Conservation (phyloP, 2,329 filamentous ascomycete genomes). For the Claviceps spartinae region DNA sequence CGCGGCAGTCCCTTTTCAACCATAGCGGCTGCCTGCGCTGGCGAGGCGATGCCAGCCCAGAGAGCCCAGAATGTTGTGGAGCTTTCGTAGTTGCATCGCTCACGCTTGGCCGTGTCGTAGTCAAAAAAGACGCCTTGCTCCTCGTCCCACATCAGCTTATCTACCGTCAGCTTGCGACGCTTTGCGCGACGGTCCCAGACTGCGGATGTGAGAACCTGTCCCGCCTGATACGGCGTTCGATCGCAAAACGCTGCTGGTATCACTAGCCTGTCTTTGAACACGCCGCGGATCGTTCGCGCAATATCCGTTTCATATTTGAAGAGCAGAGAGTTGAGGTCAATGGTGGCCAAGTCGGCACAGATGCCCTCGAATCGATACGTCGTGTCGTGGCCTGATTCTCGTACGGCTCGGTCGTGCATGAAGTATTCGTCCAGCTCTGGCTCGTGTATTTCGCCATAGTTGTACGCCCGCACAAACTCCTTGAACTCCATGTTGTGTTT, state of each 20-base stretch:
- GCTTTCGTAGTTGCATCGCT: conserved; percentile 75
- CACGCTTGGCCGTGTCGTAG: conserved; percentile 73
- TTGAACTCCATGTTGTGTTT: conserved; percentile 73
- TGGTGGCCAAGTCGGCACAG: conserved; percentile 78
- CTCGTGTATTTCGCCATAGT: conserved; percentile 60
- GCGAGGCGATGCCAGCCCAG: conserved; percentile 82
- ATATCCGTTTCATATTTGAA: conserved; percentile 98
- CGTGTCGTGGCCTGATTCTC: conserved; percentile 94
- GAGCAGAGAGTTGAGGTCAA: conserved; percentile 85
- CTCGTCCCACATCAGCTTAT: conserved; percentile 90
- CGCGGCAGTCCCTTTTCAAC: conserved; percentile 70
- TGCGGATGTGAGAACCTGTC: conserved; percentile 67
- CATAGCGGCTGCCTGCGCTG: conserved; percentile 72
- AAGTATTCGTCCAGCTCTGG: conserved; percentile 92
- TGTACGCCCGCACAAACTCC: conserved; percentile 83
- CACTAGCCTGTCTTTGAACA: conserved; percentile 71
- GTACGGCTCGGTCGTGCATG: conserved; percentile 85
- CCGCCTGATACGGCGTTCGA: conserved; percentile 45
- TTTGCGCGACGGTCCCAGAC: conserved; percentile 83
- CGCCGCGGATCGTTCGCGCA: conserved; percentile 65
- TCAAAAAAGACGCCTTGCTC: conserved; percentile 94
- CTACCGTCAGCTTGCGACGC: conserved; percentile 70
- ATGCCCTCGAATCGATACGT: conserved; percentile 83
- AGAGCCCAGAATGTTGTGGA: conserved; percentile 95
- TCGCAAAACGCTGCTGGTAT: conserved; percentile 74